These are phyloP conservation scores for Scolecobasidium constrictum DNA, from an alignment of 2,329 filamentous ascomycete species.

Conservation along the genomic window DNA sequence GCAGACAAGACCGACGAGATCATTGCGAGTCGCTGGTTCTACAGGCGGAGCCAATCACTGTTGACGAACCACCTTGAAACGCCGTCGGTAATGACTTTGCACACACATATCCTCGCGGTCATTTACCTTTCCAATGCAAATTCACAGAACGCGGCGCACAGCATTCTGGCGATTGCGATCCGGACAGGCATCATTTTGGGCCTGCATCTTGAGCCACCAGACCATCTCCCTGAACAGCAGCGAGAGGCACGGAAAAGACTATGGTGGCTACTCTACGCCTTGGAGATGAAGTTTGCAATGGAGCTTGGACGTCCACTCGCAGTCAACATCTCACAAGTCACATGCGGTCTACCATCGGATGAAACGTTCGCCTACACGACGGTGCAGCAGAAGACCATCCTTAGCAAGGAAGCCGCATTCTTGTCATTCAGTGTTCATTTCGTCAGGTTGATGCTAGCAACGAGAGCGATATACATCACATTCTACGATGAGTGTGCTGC, in stretches of 20 bases:
- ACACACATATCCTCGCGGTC: conserved; percentile 34
- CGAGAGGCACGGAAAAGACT: conserved; percentile 37
- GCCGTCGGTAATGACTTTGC: conserved; percentile 36
- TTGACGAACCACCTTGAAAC: conserved; percentile 36
- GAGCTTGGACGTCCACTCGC: conserved; percentile 37
- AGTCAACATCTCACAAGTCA: conserved; percentile 22
- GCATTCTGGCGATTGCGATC: conserved; percentile 28
- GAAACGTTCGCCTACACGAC: conserved; percentile 19
- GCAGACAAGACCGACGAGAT: conserved; percentile 24
- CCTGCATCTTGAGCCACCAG: conserved; percentile 36
- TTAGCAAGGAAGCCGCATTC: conserved; percentile 24
- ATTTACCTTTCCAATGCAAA: conserved; percentile 38
- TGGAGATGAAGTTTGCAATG: conserved; percentile 38
- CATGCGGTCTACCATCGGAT: conserved; percentile 28
- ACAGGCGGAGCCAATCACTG: conserved; percentile 35
- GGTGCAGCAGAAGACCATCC: conserved; percentile 21
- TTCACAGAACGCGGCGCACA: conserved; percentile 39
- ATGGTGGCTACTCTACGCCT: conserved; percentile 41
- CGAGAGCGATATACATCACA: conserved; percentile 21
- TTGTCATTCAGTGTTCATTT: conserved; percentile 28
- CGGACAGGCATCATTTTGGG: conserved; percentile 38
- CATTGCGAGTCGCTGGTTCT: conserved; percentile 36
- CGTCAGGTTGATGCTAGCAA: conserved; percentile 24
- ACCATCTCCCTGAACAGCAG: conserved; percentile 20
- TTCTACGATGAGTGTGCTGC: conserved; percentile 23